Evolutionary conservation across 225 moss, liverwort and hornwort species (phyloP), one percentile per base, ranked within the genome.

Genomic region (Sphagnum tenellum): DNA sequence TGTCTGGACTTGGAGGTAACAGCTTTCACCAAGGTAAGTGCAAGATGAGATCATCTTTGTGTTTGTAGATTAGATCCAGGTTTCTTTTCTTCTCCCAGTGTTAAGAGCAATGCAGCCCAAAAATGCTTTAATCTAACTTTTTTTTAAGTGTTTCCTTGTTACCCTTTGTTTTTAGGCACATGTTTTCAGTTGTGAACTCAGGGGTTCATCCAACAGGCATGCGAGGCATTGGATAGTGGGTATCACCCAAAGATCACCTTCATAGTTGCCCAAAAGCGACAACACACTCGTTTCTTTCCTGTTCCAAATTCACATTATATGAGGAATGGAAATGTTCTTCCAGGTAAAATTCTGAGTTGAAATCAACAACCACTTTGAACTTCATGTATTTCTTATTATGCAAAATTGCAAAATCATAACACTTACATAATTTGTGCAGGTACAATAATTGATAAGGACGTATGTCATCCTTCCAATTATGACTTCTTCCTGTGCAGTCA

Each of bases 401-500:
- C 29, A 29, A 29, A 29, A 29, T 29, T 29, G 29, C 29, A 29
- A 29, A 29, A 29, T 29, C 29, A 0, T 29, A 29, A 29, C 29
- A 29, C 29, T 29, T 29, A 29, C 29, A 29, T 29, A 29, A 29
- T 29, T 29, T 0, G 29, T 29, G 47, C 64, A 83, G 83, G 83
- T 6, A 83, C 84, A 2, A 66, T 84, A 3, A 66, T 84, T 0
- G 84, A 84, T 47, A 71, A 65, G 0, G 75, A 77, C 10, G 77
- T 84, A 8, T 77, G 77, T 47, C 77, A 84, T 64, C 84, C 80
- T 7, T 70, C 75, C 3, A 77, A 80, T 10, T 75, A 80, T 9
- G 84, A 84, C 56, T 84, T 80, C 47, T 84, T 74, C 55, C 75
- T 84, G 0, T 78, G 80, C 68, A 84, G 84, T 60, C 84, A 84